Evolutionary conservation across 2,329 filamentous ascomycete genomes (phyloP), one percentile per base, ranked within the genome.

Genomic region (Arthrobotrys conoides): DNA sequence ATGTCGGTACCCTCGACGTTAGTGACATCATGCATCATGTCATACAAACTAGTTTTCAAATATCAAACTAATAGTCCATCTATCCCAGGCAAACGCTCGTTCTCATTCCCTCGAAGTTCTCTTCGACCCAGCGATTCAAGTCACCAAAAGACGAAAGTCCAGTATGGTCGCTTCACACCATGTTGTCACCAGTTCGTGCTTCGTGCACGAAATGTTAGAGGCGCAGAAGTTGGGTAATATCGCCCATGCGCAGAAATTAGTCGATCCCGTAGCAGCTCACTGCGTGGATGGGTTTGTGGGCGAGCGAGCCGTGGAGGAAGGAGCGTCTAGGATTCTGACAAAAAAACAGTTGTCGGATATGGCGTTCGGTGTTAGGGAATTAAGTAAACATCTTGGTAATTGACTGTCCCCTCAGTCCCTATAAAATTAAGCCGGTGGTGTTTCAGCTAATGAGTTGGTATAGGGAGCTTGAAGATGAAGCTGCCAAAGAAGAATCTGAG

Each of bases 281-380:
- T 64, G 38, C 53, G 79, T 80, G 33, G 73, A 70, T 76, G 75
- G 78, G 70, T 30, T 71, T 57, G 80, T 83, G 30, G 70, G 82
- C 27, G 82, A 83, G 36, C 71, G 82, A 22, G 81, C 84, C 36
- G 81, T 78, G 5, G 81, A 88, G 49, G 88, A 89, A 82, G 90
- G 88, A 5, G 78, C 68, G 71, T 91, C 89, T 76, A 89, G 95
- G n/a, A 89, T 97, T 63, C 87, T 98, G 81, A 97, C 94, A 0
- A 98, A 98, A 86, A 94, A 93, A 84, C 93, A 99, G 84, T 87
- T 99, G 49, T 94, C 92, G 14, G 96, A 98, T 82, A 98, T 99
- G 95, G 94, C 95, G 0, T 94, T 95, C 90, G 94, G 95, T 27
- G 96, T 98, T 73, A 88, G 96, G 59, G 93, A 97, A 84, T 86